These are phyloP conservation scores for Alternaria sp. DNA, from an alignment of 2,329 filamentous ascomycete genomes.

Conservation along the genomic window DNA sequence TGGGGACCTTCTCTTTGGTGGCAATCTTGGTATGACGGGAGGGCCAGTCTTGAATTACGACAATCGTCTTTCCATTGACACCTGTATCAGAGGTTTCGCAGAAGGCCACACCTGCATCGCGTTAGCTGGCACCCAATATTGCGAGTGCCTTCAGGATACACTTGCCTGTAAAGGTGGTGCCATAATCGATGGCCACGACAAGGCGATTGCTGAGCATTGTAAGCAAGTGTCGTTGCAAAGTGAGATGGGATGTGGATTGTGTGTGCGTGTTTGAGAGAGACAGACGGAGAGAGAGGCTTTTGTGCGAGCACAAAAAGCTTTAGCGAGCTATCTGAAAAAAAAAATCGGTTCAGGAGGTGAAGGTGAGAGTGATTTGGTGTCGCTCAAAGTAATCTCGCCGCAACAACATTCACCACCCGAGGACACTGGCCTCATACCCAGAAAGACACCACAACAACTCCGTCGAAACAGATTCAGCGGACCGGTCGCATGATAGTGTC, in stretches of 20 bases:
- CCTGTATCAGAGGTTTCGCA: constrained; percentile 36
- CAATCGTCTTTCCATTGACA: constrained; percentile 21
- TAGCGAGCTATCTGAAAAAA: background rate
- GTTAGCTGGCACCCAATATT: background rate
- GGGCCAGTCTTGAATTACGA: constrained; percentile 42
- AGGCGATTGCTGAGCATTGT: constrained; percentile 13
- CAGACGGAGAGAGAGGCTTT: background rate
- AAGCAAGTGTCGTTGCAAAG: background rate
- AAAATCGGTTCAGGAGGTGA: background rate
- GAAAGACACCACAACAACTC: no score
- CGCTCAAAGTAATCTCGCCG: no score
- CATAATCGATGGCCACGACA: constrained; percentile 33
- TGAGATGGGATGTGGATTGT: no score
- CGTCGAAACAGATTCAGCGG: no score
- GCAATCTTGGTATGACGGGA: constrained; percentile 30
- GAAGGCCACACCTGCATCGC: constrained; percentile 38
- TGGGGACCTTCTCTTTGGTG: constrained; percentile 44
- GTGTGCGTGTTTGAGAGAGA: no score
- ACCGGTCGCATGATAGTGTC: no score
- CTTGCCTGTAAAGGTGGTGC: constrained; percentile 36
- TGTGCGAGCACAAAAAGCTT: background rate
- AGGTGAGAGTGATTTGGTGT: background rate
- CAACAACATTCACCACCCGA: no score
- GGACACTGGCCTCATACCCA: no score
- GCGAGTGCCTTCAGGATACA: background rate